Evolutionary conservation across 192 early-diverging fungal species (phyloP), one percentile per base, ranked within the genome.

Genomic region (Podila verticillata): DNA sequence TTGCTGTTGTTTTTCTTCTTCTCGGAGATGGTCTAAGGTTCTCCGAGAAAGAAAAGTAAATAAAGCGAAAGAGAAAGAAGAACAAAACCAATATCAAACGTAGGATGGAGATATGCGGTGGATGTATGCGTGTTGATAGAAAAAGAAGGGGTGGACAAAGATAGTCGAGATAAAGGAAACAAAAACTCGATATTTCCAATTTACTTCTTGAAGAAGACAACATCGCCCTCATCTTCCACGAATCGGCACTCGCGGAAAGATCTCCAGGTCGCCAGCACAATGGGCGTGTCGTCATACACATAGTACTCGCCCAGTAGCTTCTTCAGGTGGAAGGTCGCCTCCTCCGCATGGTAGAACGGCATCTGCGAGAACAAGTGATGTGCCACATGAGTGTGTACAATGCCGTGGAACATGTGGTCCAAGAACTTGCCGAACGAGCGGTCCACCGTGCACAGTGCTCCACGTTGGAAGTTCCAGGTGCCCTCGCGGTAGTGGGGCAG

Each of bases 291-390:
- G 81, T 97, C 95, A 36, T 80, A 89, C 28, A 89, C 59, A 75
- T 99, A 99, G 82, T 94, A 90, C 61, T 90, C 83, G 31, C 95
- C 96, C 44, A 97, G 84, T 59, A 91, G 85, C 87, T 92, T 89
- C 84, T 93, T 92, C 51, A 98, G 79, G 60, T 92, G 89, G 39
- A 68, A 68, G 26, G 97, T 99, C 4, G 97, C 97, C 82, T 96
- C 94, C 64, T 86, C 73, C 2, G 92, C 97, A 74, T 99, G 87
- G 87, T 99, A 99, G 86, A 96, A 95, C 13, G 97, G 97, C 96
- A 99, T 99, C n/a, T 91, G 94, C 12, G 94, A 94, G 87, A 98
- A 99, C 68, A 96, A 82, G 77, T 99, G 97, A 82, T 99, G 97
- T 9, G 93, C 96, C 24, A 98, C 96, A 75, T 98, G 96, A 4